Evolutionary conservation across 768 basidiomycete species (phyloP), one percentile per base, ranked within the genome.

Genomic region (Amanita pseudoporphyria): DNA sequence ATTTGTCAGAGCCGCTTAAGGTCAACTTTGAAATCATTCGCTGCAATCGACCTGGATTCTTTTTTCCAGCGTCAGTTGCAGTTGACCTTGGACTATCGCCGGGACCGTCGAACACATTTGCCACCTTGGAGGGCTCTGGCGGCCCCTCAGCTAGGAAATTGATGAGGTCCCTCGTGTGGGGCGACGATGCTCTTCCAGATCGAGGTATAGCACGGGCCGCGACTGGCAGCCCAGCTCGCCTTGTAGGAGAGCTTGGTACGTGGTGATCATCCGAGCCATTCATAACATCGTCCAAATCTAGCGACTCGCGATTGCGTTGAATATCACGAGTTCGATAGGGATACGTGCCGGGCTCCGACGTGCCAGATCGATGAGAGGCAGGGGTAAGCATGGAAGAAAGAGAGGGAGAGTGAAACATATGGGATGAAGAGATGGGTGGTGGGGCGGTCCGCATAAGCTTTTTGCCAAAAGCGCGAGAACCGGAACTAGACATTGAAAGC

Each of bases 21-120:
- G 78, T 82, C 22, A 91, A 69, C 57, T 80, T 83, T 16, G 87
- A 89, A 57, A 93, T 85, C 81, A 93, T 89, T 54, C 81, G 77
- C 63, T 84, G 83, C 52, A 92, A 67, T 21, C 87, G 75, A 42
- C 79, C 79, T 48, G 72, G 72, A 43, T 67, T 66, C 63, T 80
- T 80, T 51, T 77, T 76, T 6, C 64, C 61, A 47, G 68, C 70
- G 21, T 74, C 73, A 41, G 69, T 61, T 10, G 68, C 59, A 13
- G 55, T 53, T 24, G 57, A 50, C 38, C 64, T 67, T 18, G 57
- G 37, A 21, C 59, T 54, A 49, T 69, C 66, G 47, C 74, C 71
- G 2, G 78, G 77, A 5, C 80, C 79, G 45, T 77, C 74, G 22
- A 74, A 70, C 59, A 81, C 80, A 44, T 78, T 76, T 9, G 79